Conservation (phyloP, 768 basidiomycete species). For the Amanita rubescens region DNA sequence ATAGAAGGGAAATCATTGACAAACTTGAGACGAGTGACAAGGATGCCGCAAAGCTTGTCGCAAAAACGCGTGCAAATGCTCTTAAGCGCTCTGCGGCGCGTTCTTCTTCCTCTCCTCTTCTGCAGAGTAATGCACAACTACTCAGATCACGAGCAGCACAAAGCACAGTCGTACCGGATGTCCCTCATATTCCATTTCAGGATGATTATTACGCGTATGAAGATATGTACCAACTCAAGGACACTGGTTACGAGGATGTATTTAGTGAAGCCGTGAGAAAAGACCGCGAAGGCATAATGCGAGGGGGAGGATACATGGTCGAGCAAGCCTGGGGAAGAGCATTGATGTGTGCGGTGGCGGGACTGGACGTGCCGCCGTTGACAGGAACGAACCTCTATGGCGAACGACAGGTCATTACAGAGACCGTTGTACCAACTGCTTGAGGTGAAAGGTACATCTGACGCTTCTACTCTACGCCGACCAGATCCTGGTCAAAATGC, state of each 20-base stretch:
- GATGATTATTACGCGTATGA: slow-evolving; percentile 75
- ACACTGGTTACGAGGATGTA: slow-evolving; percentile 60
- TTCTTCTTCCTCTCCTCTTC: slow-evolving; percentile 35
- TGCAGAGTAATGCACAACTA: slow-evolving; percentile 41
- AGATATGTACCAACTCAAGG: slow-evolving; percentile 49
- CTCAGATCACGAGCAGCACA: slow-evolving; percentile 59
- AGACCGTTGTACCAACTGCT: slow-evolving; percentile 29
- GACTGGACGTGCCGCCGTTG: slow-evolving; percentile 54
- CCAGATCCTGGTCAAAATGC: background rate
- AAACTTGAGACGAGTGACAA: slow-evolving; percentile 71
- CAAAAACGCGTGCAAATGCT: slow-evolving; percentile 58
- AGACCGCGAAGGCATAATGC: slow-evolving; percentile 73
- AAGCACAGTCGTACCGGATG: slow-evolving; percentile 63
- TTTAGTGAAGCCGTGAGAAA: slow-evolving; percentile 69
- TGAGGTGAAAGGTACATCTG: slow-evolving; percentile 29
- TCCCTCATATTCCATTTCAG: slow-evolving; percentile 71
- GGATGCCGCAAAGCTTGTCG: slow-evolving; percentile 63
- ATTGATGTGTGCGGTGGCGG: slow-evolving; percentile 64
- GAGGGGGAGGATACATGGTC: slow-evolving; percentile 74
- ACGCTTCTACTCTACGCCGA: no score
- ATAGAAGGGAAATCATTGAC: slow-evolving; percentile 69
- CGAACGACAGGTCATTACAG: slow-evolving; percentile 6
- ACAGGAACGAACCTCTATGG: slow-evolving; percentile 21
- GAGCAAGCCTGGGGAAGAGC: slow-evolving; percentile 87
- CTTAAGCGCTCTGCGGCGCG: slow-evolving; percentile 55